phyloP scores from a whole-genome alignment of 177 flowering plant genomes.

The Vitis hybrid region DNA sequence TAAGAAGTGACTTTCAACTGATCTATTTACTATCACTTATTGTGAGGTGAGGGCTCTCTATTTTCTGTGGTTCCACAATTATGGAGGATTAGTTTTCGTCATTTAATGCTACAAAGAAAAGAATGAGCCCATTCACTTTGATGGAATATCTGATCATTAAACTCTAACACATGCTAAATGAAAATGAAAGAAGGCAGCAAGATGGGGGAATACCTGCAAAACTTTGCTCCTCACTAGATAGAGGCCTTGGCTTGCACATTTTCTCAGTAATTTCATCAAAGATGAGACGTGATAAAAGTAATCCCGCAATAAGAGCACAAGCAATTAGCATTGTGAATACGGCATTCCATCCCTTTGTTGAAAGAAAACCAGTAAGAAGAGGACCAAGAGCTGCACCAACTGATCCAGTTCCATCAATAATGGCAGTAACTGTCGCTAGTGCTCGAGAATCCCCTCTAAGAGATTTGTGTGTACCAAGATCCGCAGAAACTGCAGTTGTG shows the following conservation, averaged over 20 bases:
- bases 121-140: neutral
- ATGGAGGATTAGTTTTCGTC: neutral
- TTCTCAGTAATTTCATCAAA: constrained; percentile 55
- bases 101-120: neutral
- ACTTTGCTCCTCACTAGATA: constrained; percentile 27
- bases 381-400: constrained; percentile 93
- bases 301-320: constrained; percentile 75
- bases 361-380: constrained; percentile 81
- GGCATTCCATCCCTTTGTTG: constrained; percentile 75
- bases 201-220: constrained; percentile 38
- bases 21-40: neutral
- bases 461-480: constrained; percentile 89
- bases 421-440: constrained; percentile 92
- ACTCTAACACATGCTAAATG: too few relatives aligned
- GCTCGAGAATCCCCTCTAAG: constrained; percentile 86
- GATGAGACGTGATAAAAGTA: constrained; percentile 66
- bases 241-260: constrained; percentile 15
- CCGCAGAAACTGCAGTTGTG: constrained; percentile 98
- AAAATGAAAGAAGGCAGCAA: neutral
- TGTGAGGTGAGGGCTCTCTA: neutral
- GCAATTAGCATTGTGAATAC: constrained; percentile 74
- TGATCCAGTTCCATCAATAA: constrained; percentile 94
- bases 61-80: neutral
- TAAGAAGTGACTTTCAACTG: too few relatives aligned
- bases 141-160: neutral